Percentiles rank a stretch among this genome's conserved stretches.
Evolutionary conservation across 208 protist species (phyloP).

Genomic region (Perkinsela sp.): DNA sequence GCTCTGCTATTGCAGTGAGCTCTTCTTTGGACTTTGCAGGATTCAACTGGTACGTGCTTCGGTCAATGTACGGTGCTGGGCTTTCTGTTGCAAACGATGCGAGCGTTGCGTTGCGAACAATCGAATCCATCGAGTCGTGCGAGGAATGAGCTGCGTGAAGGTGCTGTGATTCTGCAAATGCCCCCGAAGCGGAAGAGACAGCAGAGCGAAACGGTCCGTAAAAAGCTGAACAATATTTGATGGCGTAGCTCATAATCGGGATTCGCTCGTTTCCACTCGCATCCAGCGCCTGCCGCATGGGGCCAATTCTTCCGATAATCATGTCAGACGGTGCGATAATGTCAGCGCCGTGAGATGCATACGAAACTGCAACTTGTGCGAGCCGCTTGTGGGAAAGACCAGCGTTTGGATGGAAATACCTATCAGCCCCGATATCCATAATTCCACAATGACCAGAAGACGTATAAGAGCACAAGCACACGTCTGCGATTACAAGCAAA

Average conservation of each 20-base stretch:
- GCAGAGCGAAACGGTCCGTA: slow-evolving; percentile 61
- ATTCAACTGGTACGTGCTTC: slow-evolving; percentile 28
- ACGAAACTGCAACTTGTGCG: background rate
- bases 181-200: slow-evolving; percentile 11
- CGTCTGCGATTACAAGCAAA: background rate
- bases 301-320: slow-evolving; percentile 55
- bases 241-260: slow-evolving; percentile 24
- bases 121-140: no score
- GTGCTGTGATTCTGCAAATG: background rate
- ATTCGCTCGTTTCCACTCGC: background rate
- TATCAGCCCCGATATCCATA: background rate
- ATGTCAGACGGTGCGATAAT: slow-evolving; percentile 64
- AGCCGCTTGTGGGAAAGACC: background rate
- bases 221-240: slow-evolving; percentile 48
- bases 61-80: slow-evolving; percentile 17
- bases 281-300: slow-evolving; percentile 12
- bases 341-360: slow-evolving; percentile 10
- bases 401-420: background rate
- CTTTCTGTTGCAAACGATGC: background rate
- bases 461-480: background rate
- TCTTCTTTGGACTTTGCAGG: slow-evolving; percentile 6
- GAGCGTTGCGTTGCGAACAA: background rate
- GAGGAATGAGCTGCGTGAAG: background rate
- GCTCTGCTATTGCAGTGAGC: background rate
- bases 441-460: background rate